These are phyloP conservation scores for Draba incana DNA, from an alignment of 345 rosid genomes.

Conservation along the genomic window DNA sequence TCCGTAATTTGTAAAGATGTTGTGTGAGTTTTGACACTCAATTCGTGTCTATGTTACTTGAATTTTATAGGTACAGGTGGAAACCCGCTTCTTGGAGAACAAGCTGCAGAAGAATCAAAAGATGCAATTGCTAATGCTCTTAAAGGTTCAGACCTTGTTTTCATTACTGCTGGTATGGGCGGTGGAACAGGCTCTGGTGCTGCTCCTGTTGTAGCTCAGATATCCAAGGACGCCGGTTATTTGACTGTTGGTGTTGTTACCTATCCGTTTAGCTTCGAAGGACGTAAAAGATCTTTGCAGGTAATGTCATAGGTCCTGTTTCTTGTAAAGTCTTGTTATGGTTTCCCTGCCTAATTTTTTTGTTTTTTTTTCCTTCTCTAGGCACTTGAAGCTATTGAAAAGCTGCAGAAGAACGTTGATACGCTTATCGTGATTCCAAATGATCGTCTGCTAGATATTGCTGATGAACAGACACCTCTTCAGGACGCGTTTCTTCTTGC, in stretches of 20 bases:
- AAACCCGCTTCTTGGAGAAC: constrained; percentile 92
- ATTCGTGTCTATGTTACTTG: constrained; percentile 15
- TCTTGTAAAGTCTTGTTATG: background rate
- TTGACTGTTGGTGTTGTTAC: constrained; percentile 99
- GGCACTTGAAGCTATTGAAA: constrained; percentile 97
- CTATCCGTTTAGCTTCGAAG: constrained; percentile 98
- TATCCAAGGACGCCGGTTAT: constrained; percentile 89
- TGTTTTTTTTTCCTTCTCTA: constrained; percentile 45
- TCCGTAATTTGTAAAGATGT: background rate
- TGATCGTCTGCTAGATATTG: constrained; percentile 94
- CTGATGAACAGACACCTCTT: constrained; percentile 96
- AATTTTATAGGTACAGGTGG: constrained; percentile 84
- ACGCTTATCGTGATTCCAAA: constrained; percentile 96
- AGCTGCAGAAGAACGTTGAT: constrained; percentile 91
- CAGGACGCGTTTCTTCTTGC: constrained; percentile 99
- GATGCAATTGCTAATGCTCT: constrained; percentile 89
- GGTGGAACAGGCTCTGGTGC: constrained; percentile 99
- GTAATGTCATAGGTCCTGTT: constrained; percentile 39
- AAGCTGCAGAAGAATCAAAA: constrained; percentile 98
- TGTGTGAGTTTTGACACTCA: constrained; percentile 15
- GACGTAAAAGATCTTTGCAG: constrained; percentile 94
- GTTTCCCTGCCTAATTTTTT: constrained; percentile 6
- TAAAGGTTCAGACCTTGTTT: constrained; percentile 98
- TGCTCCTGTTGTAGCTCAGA: constrained; percentile 97
- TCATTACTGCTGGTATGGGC: constrained; percentile 99